phyloP scores from a whole-genome alignment of 768 basidiomycete genomes.

The Leccinum fibrillosum region DNA sequence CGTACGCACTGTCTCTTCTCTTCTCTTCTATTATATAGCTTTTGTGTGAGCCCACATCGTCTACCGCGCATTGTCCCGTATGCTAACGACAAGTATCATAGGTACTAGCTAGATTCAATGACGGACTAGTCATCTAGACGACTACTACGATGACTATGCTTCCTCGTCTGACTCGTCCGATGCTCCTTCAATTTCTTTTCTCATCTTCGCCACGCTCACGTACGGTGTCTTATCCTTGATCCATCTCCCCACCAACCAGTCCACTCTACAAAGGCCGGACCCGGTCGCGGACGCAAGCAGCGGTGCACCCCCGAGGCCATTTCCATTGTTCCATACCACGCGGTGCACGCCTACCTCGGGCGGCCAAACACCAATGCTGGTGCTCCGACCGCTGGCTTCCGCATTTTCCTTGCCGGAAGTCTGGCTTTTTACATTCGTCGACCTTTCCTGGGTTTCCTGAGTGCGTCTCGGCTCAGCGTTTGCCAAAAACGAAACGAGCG shows the following conservation, averaged over 20 bases:
- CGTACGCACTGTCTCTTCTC: not conserved
- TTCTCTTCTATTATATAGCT: not conserved
- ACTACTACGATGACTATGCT: not conserved
- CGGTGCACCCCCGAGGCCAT: slow-evolving; percentile 56
- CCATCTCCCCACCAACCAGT: slow-evolving; percentile 78
- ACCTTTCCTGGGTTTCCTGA: slow-evolving; percentile 47
- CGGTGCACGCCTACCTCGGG: slow-evolving; percentile 74
- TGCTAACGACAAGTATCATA: not conserved
- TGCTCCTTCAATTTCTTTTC: slow-evolving; percentile 49
- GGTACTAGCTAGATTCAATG: not conserved
- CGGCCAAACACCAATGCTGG: slow-evolving; percentile 72
- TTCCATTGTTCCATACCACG: slow-evolving; percentile 77
- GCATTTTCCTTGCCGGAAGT: slow-evolving; percentile 21
- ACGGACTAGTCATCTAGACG: too few relatives aligned
- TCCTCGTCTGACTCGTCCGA: slow-evolving; percentile 37
- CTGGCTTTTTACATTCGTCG: slow-evolving; percentile 34
- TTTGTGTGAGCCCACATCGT: not conserved
- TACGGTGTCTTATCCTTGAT: slow-evolving; percentile 65
- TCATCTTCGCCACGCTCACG: slow-evolving; percentile 54
- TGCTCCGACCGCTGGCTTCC: slow-evolving; percentile 17
- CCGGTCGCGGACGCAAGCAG: slow-evolving; percentile 79
- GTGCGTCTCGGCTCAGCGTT: not conserved
- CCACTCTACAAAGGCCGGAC: slow-evolving; percentile 83
- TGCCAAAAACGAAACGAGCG: not conserved
- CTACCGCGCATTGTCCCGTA: not conserved